Evolutionary conservation across 164 flowering plant species (phyloP), one percentile per base, ranked within the genome.

Genomic region (Dillenia turbinata): DNA sequence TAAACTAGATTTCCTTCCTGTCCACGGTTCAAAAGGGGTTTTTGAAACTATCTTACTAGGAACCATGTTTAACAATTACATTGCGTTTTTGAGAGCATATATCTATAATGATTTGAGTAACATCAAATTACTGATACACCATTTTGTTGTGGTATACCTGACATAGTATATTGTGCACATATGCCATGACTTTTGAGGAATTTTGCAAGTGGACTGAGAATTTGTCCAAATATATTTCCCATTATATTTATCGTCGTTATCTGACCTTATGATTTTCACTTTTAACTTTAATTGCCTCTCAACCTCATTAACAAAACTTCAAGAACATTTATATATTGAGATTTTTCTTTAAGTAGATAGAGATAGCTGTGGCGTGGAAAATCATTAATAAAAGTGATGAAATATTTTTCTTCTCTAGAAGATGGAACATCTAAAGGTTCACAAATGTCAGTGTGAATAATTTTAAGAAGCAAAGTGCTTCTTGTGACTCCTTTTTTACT

Each of bases 161-260:
- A 33, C 65, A 62, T 52, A 9, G 57, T 62, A 16, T 52, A 52
- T 52, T 62, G 57, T 2, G 65, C 65, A 62, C 57, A 44, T n/a
- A 62, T 62, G 8, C 57, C 49, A 22, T 8, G 57, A 2, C 10
- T 17, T 62, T 52, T 17, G 2, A 52, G 57, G 13, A 62, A 54
- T 52, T 62, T 51, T 0, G 57, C 57, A 52, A 62, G 53, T 52
- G 65, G 50, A 5, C 57, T n/a, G 6, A 40, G 57, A 12, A n/a
- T 17, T 45, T 52, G 26, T 0, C 50, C 57, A 2, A 17, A 43
- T 52, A 52, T 10, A 33, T 40, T 12, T 55, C 1, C 46, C 45
- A 40, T 33, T 26, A 51, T 51, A 51, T 51, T 51, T 22, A 51
- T 22, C 54, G 16, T 22, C 17, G 8, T 12, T 33, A 1, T 55